Conservation (phyloP, 345 rosid species). For the Moricandia arvensis region DNA sequence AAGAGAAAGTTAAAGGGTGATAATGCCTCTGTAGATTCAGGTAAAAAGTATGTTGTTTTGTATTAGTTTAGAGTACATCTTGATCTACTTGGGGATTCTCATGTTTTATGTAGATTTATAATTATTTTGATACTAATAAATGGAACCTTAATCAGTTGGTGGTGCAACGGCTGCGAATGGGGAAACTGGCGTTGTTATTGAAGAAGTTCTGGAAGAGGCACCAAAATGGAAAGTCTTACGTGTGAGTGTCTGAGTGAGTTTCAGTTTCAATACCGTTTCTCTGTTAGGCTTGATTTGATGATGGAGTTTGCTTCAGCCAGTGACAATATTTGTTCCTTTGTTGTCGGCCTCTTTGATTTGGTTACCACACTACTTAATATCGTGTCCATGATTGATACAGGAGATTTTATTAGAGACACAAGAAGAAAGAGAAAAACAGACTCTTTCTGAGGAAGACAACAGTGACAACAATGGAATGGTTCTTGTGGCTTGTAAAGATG, state of each 20-base stretch:
- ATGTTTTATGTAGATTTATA: not conserved
- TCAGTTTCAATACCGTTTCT: slow-evolving; percentile 40
- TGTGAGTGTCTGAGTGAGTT: slow-evolving; percentile 86
- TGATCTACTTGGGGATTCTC: not conserved
- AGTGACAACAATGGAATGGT: slow-evolving; percentile 59
- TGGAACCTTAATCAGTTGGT: slow-evolving; percentile 40
- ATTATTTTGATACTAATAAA: slow-evolving; percentile 1
- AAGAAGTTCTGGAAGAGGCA: slow-evolving; percentile 82
- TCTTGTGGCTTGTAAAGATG: slow-evolving; percentile 94
- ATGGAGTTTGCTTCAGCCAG: not conserved
- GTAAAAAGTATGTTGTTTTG: slow-evolving; percentile 8
- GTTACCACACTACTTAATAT: not conserved
- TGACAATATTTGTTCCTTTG: not conserved
- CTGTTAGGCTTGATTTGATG: slow-evolving; percentile 15
- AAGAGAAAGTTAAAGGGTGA: slow-evolving; percentile 60
- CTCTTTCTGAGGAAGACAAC: slow-evolving; percentile 42
- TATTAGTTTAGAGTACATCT: not conserved
- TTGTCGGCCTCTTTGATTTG: not conserved
- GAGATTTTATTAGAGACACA: slow-evolving; percentile 83
- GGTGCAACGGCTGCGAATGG: slow-evolving; percentile 39
- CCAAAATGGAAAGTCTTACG: slow-evolving; percentile 99
- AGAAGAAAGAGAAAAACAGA: slow-evolving; percentile 66
- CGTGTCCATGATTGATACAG: slow-evolving; percentile 39
- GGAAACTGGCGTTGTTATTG: slow-evolving; percentile 47
- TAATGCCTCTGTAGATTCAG: slow-evolving; percentile 34